Conservation (phyloP, 352 stramenopile species). For the Phytophthora idaei region DNA sequence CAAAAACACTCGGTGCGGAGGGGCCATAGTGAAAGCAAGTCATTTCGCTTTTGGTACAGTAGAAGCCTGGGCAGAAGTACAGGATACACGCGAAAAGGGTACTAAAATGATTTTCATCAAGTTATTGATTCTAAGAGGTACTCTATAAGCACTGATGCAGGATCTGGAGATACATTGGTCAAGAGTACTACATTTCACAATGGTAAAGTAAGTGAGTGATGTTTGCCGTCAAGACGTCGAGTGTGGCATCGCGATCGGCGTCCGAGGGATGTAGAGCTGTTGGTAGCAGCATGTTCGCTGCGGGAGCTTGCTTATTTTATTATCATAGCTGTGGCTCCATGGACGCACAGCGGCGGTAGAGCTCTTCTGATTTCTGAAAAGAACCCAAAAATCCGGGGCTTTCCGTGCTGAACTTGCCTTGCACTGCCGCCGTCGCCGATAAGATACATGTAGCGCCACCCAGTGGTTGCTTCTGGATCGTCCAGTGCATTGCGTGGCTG, state of each 20-base stretch:
- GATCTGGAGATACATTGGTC: not conserved
- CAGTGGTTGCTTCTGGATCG: not conserved
- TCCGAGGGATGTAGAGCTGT: constrained; percentile 6
- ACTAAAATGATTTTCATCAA: not conserved
- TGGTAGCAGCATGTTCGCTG: not conserved
- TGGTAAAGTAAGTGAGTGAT: constrained; percentile 2
- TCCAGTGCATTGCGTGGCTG: not conserved
- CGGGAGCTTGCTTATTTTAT: not conserved
- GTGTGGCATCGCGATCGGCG: constrained; percentile 21
- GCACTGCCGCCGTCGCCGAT: not conserved
- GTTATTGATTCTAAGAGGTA: not conserved
- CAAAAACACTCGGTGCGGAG: not conserved
- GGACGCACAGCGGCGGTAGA: not conserved
- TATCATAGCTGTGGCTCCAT: not conserved
- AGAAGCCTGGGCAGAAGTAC: constrained; percentile 4
- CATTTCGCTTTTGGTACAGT: not conserved
- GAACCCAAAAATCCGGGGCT: constrained; percentile 30
- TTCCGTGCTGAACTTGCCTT: not conserved
- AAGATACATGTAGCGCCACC: not conserved
- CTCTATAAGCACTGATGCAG: not conserved
- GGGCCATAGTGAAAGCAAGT: constrained; percentile 18
- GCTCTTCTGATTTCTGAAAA: constrained; percentile 16
- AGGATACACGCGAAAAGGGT: constrained; percentile 7
- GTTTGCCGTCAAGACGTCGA: constrained; percentile 17
- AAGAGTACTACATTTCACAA: not conserved